Evolutionary conservation across 257 asterid genomes (phyloP), one percentile per base, ranked within the genome.

Genomic region (Sherardia arvensis): DNA sequence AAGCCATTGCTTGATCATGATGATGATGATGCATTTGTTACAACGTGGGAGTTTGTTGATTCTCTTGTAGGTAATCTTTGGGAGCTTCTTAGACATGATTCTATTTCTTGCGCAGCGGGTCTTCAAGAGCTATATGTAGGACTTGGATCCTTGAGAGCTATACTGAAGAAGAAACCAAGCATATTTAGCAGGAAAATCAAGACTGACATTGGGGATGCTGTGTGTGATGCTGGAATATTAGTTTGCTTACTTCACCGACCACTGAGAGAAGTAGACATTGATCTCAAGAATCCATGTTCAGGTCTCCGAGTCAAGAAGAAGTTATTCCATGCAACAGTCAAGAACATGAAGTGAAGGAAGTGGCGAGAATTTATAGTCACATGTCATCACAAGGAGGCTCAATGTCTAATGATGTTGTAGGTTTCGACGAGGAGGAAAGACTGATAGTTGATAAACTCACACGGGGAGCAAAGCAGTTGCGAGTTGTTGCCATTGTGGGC

Each of bases 61-160:
- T 61, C 65, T 61, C 29, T 33, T 25, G 17, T 21, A 36, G 8
- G 20, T 17, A 17, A 8, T 33, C 29, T 61, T 0, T 61, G 53
- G 65, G 49, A 34, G 15, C 4, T 34, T 1, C 51, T 61, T 3
- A 12, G 28, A 12, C 49, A 4, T 5, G 21, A 25, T 33, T 3
- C 10, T 9, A 0, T 1, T 3, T 1, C 14, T 18, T 26, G 25
- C 36, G 6, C 0, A 29, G 34, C 18, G 32, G 4, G n/a, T n/a
- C 28, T 30, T 1, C 51, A 61, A 34, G 23, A 8, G 5, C 49
- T 61, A 10, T 34, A 23, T 5, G 29, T 1, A 21, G 53, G 29
- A 21, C 49, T 61, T n/a, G 23, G 65, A 34, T 61, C 30, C 61
- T 56, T 56, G 22, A 56, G 61, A 27, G 20, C 61, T n/a, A 56